Conservation (phyloP, 2,329 filamentous ascomycete species). For the Clonostachys rosea region DNA sequence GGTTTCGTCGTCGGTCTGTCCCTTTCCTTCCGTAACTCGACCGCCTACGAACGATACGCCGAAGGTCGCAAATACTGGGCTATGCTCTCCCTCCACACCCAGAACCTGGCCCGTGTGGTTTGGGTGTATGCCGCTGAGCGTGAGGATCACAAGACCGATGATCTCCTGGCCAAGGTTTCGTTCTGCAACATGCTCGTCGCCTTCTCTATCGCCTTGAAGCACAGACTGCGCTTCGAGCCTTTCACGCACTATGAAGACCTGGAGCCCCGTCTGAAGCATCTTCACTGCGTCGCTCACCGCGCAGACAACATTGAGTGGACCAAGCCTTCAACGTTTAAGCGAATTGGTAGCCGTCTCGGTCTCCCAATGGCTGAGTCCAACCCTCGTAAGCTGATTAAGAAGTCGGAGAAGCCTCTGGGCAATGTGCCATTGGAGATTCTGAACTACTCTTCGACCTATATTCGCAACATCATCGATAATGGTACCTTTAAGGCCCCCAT, state of each 20-base stretch:
- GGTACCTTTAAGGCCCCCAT: slow-evolving; percentile 50
- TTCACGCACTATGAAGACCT: slow-evolving; percentile 75
- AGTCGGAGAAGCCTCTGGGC: slow-evolving; percentile 65
- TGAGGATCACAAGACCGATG: slow-evolving; percentile 46
- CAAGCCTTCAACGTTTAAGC: slow-evolving; percentile 54
- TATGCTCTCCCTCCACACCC: slow-evolving; percentile 53
- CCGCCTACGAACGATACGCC: slow-evolving; percentile 69
- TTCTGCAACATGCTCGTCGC: slow-evolving; percentile 71
- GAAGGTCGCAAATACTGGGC: slow-evolving; percentile 63
- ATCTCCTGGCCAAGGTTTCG: slow-evolving; percentile 66
- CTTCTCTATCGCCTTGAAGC: slow-evolving; percentile 72
- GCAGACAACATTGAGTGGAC: slow-evolving; percentile 22
- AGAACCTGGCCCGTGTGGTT: slow-evolving; percentile 70
- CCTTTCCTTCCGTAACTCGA: slow-evolving; percentile 71
- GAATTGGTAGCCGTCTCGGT: slow-evolving; percentile 67
- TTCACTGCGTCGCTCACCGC: slow-evolving; percentile 68
- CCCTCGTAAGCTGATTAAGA: slow-evolving; percentile 73
- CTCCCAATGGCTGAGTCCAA: slow-evolving; percentile 74
- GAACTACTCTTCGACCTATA: slow-evolving; percentile 62
- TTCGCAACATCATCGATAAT: slow-evolving; percentile 55
- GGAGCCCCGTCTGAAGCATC: slow-evolving; percentile 61
- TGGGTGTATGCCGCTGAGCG: slow-evolving; percentile 73
- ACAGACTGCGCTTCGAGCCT: slow-evolving; percentile 79
- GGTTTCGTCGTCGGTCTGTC: slow-evolving; percentile 79
- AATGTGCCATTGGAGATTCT: slow-evolving; percentile 83